Evolutionary conservation across 1,139 yeast genomes (phyloP), one percentile per base, ranked within the genome.

Genomic region (Pichia sp.): DNA sequence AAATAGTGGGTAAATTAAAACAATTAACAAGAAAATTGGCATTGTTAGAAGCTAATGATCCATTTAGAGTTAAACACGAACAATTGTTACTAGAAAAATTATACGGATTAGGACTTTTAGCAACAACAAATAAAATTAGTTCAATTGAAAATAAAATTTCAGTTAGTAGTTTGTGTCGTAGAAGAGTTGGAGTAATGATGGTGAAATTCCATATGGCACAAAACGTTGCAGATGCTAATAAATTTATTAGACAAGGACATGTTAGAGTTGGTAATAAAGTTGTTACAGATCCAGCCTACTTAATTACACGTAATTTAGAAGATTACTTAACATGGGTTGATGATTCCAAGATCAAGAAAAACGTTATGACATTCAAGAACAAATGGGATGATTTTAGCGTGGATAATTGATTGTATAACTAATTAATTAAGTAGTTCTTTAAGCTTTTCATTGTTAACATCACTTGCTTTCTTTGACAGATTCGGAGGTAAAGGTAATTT

Each of bases 321-420:
- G 99, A 95, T 70, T 93, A 89, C 69, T 79, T 95, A 62, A 95
- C 99, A 1, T 95, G 99, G 99, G 95, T 88, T 22, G 98, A 95
- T 65, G 78, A 83, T 47, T 86, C 96, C 59, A 95, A 93, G 83
- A 91, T 95, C 70, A 91, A 87, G 77, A 79, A 87, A 65, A 90
- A 89, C 61, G 81, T 91, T 56, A 83, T 91, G 71, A 87, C 87
- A 71, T 95, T 87, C 73, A 85, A 88, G 72, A 91, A 93, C 71
- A 81, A 83, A 72, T 80, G 85, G 65, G 95, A 86, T 70, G 95
- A 86, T 70, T 86, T 79, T 67, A 88, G 83, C 25, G 44, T 51
- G 10, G 50, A 47, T 11, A 47, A 47, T 42, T 47, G 25, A 44
- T n/a, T 25, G 27, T 18, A 11, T 36, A 10, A 18, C 19, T 13